A percentile compares a stretch with the other conserved stretches of the same genome.
These are phyloP conservation scores for Metschnikowia continentalis DNA, from an alignment of 805 yeast species.

Conservation along the genomic window DNA sequence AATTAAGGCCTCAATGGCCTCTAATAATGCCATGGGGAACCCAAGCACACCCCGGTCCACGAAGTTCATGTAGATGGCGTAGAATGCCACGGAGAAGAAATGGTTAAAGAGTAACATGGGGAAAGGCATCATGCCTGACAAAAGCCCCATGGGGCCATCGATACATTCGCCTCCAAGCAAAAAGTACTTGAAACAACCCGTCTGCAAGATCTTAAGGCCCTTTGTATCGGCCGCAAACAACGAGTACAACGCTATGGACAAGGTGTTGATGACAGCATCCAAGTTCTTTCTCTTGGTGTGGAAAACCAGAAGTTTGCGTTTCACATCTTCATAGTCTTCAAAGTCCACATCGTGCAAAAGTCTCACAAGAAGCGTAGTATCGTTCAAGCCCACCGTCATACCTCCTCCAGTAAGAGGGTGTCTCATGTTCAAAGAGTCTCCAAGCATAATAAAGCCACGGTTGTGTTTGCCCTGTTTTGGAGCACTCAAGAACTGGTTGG, in stretches of 20 bases:
- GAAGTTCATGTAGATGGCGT: conserved; percentile 69
- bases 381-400: conserved; percentile 95
- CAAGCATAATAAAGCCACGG: conserved; percentile 77
- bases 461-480: conserved; percentile 48
- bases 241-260: conserved; percentile 85
- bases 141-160: conserved; percentile 72
- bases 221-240: conserved; percentile 82
- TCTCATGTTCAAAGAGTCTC: conserved; percentile 95
- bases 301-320: conserved; percentile 58
- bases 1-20: conserved; percentile 61
- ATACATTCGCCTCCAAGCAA: conserved; percentile 78
- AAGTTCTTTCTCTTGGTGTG: conserved; percentile 73
- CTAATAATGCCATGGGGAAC: conserved; percentile 66
- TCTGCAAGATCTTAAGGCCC: conserved; percentile 65
- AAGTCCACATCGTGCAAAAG: conserved; percentile 56
- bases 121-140: conserved; percentile 75
- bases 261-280: conserved; percentile 81
- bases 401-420: conserved; percentile 99
- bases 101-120: conserved; percentile 77
- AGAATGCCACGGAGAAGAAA: conserved; percentile 87
- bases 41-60: conserved; percentile 58
- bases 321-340: conserved; percentile 52
- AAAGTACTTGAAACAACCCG: conserved; percentile 88
- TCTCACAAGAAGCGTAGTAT: conserved; percentile 65
- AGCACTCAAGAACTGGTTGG: conserved; percentile 87